phyloP scores from a whole-genome alignment of 1,284 basidiomycete genomes.

The Apiotrichum sp. region DNA sequence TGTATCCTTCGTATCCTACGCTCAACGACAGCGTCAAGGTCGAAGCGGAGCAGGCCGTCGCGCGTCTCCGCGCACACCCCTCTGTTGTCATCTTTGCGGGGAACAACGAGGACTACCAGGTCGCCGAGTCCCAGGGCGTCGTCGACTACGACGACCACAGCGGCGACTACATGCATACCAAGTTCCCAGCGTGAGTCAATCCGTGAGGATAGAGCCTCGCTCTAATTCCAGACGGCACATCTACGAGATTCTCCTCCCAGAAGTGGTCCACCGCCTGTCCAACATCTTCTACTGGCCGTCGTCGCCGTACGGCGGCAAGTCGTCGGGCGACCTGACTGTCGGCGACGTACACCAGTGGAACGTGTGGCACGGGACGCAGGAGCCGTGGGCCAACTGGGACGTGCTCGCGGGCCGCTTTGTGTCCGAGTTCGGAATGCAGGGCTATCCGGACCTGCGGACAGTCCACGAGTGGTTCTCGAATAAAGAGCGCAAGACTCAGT shows the following conservation, averaged over 20 bases:
- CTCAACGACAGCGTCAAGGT: constrained; percentile 47
- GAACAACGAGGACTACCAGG: constrained; percentile 70
- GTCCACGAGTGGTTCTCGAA: constrained; percentile 63
- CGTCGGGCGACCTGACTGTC: constrained; percentile 64
- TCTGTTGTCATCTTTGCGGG: constrained; percentile 78
- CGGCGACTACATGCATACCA: constrained; percentile 72
- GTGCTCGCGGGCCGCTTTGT: constrained; percentile 76
- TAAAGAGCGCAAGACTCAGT: constrained; percentile 50
- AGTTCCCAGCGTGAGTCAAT: constrained; percentile 60
- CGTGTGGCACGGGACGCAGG: constrained; percentile 78
- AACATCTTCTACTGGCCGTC: constrained; percentile 73
- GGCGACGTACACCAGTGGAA: constrained; percentile 90
- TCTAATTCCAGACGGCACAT: constrained; percentile 57
- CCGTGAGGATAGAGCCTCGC: neutral
- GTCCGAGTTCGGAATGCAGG: constrained; percentile 54
- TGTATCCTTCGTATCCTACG: constrained; percentile 53
- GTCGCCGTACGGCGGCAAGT: constrained; percentile 77
- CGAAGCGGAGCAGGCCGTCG: constrained; percentile 51
- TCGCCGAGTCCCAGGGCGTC: constrained; percentile 67
- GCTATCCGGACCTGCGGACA: constrained; percentile 74
- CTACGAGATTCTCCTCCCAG: constrained; percentile 74
- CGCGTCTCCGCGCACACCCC: constrained; percentile 49
- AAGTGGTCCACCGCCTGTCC: constrained; percentile 59
- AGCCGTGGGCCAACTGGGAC: constrained; percentile 86
- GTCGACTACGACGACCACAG: constrained; percentile 74